Evolutionary conservation across 305 asterid genomes (phyloP), one percentile per base, ranked within the genome.

Genomic region (Fraxinus velutina): DNA sequence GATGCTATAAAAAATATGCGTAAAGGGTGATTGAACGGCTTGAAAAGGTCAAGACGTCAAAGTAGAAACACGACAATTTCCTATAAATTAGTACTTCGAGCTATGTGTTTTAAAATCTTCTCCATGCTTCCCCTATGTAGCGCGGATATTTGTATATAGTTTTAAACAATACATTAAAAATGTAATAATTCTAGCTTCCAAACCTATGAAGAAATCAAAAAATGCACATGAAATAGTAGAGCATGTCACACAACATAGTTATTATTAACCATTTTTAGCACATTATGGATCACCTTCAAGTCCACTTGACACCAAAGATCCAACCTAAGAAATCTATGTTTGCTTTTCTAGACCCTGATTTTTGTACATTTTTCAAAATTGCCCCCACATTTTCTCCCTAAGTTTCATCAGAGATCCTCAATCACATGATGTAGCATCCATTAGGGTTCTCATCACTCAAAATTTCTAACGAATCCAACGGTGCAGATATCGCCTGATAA

Each of bases 391-490:
- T 32, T 57, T 79, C 29, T 66, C 22, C 47, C 12, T 50, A 78
- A 10, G 36, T 70, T 29, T 70, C 12, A 72, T 30, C 52, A 1
- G 5, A 79, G 82, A 55, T 27, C 22, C 50, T 52, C 47, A 21
- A 81, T 90, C 93, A 93, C 92, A 94, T 87, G 70, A 94, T 66
- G 79, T 19, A 17, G 83, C 98, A 93, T 74, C 90, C 93, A 86
- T 92, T 90, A 4, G 98, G 96, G 79, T 93, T 88, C 88, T 92
- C 98, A 32, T 93, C 97, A 22, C 97, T 92, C 90, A 93, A 75
- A 75, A 91, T 76, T 85, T 87, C 94, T 81, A 93, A 90, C 19
- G 93, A 82, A 85, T 86, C 93, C 90, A 88, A 86, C 81, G 93
- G 89, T 17, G 86, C 70, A 30, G 83, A 42, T 33, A 80, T 83